Evolutionary conservation across 345 rosid genomes (phyloP), one percentile per base, ranked within the genome.

Genomic region (Microcos paniculata): DNA sequence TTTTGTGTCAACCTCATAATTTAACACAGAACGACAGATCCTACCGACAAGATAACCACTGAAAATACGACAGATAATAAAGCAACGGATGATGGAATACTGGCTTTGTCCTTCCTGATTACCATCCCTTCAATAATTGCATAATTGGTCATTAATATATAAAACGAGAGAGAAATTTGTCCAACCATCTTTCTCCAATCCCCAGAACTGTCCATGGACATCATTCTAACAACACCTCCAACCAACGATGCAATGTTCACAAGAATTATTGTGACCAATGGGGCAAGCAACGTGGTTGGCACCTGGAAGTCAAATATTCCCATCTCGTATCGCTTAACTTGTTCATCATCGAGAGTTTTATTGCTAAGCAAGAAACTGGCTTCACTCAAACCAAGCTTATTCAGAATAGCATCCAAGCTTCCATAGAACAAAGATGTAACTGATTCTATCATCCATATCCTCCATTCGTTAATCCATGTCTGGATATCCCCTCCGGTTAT

Each of bases 301-400:
- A 83, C 46, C n/a, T 42, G 79, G 52, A 84, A 84, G 75, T 84
- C 81, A 57, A 84, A 82, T 16, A 30, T 53, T 4, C 85, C 87
- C 84, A 49, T 80, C 56, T 78, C 64, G 53, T 84, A 84, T 4
- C 16, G 70, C 73, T 73, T 82, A 0, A 62, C 18, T 59, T 76
- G 72, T 31, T 86, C 87, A 8, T 74, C 57, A 26, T 80, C 79
- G 0, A 18, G 56, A 0, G 53, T 82, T 76, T 86, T 84, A 42
- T 82, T 80, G 3, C 87, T 82, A 16, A 84, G 85, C 72, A 80
- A 24, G 78, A 86, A 86, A 68, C 75, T 80, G 19, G 83, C 82
- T 75, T 75, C 66, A 15, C 67, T 75, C 33, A 82, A 4, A 2
- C 56, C 56, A 19, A 51, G 56, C 56, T 51, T 51, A 13, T 51